Evolutionary conservation across 2,329 filamentous ascomycete genomes (phyloP).

Genomic region (Lasiodiplodia hormozganensis): DNA sequence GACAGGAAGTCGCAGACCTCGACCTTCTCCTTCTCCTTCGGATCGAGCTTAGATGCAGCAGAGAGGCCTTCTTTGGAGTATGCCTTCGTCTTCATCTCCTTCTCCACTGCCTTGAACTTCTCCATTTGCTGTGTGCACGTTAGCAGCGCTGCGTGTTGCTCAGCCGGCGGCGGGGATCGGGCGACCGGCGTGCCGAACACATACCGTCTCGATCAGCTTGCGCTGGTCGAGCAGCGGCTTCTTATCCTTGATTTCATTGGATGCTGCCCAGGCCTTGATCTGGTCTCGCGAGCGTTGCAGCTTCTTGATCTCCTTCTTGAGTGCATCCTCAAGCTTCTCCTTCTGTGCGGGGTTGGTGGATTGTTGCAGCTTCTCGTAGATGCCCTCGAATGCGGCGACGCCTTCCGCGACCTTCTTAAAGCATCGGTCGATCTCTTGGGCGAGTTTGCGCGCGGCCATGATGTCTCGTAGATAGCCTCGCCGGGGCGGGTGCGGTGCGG

Average conservation of each 20-base stretch:
- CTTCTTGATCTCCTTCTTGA: constrained; percentile 99
- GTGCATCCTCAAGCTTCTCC: constrained; percentile 96
- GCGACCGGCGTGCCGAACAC: constrained; percentile 37
- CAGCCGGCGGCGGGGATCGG: not conserved
- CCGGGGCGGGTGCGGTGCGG: constrained; percentile 34
- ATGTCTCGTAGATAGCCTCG: constrained; percentile 49
- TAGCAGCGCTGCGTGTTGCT: constrained; percentile 35
- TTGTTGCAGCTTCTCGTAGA: constrained; percentile 97
- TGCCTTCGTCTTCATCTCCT: constrained; percentile 99
- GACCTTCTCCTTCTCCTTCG: constrained; percentile 94
- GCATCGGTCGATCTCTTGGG: constrained; percentile 98
- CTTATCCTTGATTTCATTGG: constrained; percentile 99
- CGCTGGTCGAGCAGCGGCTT: constrained; percentile 90
- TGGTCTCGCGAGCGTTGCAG: constrained; percentile 95
- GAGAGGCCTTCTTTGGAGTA: constrained; percentile 98
- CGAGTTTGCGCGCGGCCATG: constrained; percentile 96
- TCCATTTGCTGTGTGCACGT: constrained; percentile 84
- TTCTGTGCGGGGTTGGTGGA: constrained; percentile 93
- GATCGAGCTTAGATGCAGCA: constrained; percentile 89
- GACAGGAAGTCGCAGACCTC: constrained; percentile 87
- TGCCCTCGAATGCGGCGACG: constrained; percentile 87
- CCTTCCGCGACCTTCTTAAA: constrained; percentile 98
- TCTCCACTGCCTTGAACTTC: constrained; percentile 99
- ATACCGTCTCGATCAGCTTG: constrained; percentile 95
- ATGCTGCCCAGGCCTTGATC: constrained; percentile 99